Evolutionary conservation across 495 filamentous ascomycete genomes (phyloP).

Genomic region (Podospora australis): DNA sequence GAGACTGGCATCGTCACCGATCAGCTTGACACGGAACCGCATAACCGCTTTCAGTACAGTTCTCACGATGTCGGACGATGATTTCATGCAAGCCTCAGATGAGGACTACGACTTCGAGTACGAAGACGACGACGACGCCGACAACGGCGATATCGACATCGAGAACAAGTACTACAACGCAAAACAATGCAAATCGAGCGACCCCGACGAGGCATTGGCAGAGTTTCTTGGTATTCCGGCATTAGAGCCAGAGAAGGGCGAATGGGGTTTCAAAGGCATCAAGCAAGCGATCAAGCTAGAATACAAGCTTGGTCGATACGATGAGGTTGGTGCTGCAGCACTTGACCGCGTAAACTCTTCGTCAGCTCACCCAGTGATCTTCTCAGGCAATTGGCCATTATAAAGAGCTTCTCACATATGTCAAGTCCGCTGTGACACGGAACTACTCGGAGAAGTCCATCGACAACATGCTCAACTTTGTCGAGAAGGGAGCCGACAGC

Average conservation of each 20-base stretch:
- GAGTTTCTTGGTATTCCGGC: conserved; percentile 85
- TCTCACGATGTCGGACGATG: conserved; percentile 83
- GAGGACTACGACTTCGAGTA: conserved; percentile 98
- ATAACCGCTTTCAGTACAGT: not conserved
- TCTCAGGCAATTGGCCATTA: conserved; percentile 97
- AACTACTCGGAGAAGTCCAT: conserved; percentile 99
- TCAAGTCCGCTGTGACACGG: conserved; percentile 91
- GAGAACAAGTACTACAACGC: conserved; percentile 99
- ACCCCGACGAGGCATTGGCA: conserved; percentile 80
- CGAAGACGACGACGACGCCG: conserved; percentile 82
- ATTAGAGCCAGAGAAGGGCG: conserved; percentile 80
- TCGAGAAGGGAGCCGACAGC: conserved; percentile 86
- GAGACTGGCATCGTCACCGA: not conserved
- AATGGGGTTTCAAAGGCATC: conserved; percentile 97
- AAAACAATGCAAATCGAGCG: conserved; percentile 86
- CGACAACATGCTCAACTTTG: conserved; percentile 98
- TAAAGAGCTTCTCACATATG: conserved; percentile 90
- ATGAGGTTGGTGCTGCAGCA: conserved; percentile 60
- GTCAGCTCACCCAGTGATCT: too few relatives aligned
- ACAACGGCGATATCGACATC: conserved; percentile 83
- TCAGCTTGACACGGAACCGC: not conserved
- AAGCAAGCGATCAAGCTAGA: conserved; percentile 98
- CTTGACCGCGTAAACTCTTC: too few relatives aligned
- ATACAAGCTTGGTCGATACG: conserved; percentile 78
- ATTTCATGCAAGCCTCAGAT: conserved; percentile 97